Percentiles rank a stretch among this genome's conserved stretches.
Evolutionary conservation across 768 basidiomycete genomes (phyloP).

Genomic region (Coprinopsis sp.): DNA sequence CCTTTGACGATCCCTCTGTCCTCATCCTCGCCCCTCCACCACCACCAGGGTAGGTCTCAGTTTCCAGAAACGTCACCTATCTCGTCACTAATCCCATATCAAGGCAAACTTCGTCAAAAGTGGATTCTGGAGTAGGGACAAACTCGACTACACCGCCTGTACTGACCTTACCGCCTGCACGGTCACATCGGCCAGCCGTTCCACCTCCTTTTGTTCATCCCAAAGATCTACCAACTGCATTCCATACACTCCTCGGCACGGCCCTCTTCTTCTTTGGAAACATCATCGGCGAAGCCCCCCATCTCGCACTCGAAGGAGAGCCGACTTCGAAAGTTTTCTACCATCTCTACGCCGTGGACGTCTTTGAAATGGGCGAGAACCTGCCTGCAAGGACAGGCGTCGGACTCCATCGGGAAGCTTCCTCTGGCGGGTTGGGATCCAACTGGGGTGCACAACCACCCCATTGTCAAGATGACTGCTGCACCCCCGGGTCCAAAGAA

Average conservation of each 20-base stretch:
- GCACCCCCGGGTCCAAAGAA: conserved; percentile 25
- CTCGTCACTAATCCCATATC: neutral
- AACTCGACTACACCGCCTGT: neutral
- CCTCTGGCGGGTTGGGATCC: conserved; percentile 2
- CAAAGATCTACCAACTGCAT: conserved; percentile 56
- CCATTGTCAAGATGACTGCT: neutral
- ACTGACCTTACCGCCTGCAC: neutral
- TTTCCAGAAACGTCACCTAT: no score
- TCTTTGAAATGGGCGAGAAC: conserved; percentile 65
- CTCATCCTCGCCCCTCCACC: conserved; percentile 31
- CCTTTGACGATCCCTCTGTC: conserved; percentile 52
- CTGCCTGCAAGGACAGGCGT: conserved; percentile 39
- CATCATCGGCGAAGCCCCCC: conserved; percentile 48
- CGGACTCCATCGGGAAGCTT: conserved; percentile 18
- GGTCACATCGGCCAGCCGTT: conserved; percentile 9
- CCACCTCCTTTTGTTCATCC: conserved; percentile 26
- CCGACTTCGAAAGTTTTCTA: conserved; percentile 47
- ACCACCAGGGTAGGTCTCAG: neutral
- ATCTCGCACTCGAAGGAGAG: conserved; percentile 50
- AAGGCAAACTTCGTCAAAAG: neutral
- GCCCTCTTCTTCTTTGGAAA: conserved; percentile 62
- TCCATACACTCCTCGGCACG: conserved; percentile 63
- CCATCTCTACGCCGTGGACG: conserved; percentile 67
- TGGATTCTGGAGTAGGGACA: conserved; percentile 2
- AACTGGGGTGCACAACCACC: neutral